These are phyloP conservation scores for Ophiorrhiza pumila DNA, from an alignment of 257 asterid genomes.

Conservation along the genomic window DNA sequence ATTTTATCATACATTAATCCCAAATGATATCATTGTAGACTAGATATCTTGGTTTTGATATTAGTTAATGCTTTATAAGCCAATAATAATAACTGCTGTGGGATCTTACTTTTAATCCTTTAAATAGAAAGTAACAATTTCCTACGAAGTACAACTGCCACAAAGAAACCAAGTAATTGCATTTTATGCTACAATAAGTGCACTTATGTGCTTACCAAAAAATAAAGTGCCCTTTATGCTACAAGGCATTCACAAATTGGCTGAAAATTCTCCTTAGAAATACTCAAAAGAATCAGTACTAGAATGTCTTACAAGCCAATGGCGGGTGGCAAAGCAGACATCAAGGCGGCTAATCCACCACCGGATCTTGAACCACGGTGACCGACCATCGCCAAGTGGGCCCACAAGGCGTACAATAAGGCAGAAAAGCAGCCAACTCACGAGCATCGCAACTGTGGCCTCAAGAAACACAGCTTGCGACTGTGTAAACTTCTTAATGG, in stretches of 20 bases:
- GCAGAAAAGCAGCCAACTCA: conserved; percentile 75
- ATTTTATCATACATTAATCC: neutral
- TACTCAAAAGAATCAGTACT: neutral
- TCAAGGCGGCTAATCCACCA: conserved; percentile 98
- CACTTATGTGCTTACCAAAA: no score
- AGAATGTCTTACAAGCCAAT: conserved; percentile 56
- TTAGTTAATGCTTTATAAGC: neutral
- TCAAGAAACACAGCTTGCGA: conserved; percentile 92
- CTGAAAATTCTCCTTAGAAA: neutral
- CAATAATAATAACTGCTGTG: neutral
- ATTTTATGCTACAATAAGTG: neutral
- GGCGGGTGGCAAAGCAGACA: conserved; percentile 71
- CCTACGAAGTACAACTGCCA: neutral
- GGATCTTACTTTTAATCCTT: neutral
- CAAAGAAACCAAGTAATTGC: neutral
- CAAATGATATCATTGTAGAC: neutral
- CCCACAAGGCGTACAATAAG: conserved; percentile 46
- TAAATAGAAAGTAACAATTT: neutral
- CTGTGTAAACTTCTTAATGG: conserved; percentile 74
- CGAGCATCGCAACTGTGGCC: conserved; percentile 63
- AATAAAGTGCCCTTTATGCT: neutral
- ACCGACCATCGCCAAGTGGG: conserved; percentile 64
- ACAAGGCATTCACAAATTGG: neutral
- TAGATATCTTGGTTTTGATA: neutral
- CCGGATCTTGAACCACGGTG: conserved; percentile 71